Evolutionary conservation across 305 asterid species (phyloP).

Genomic region (Rubia tinctorum): DNA sequence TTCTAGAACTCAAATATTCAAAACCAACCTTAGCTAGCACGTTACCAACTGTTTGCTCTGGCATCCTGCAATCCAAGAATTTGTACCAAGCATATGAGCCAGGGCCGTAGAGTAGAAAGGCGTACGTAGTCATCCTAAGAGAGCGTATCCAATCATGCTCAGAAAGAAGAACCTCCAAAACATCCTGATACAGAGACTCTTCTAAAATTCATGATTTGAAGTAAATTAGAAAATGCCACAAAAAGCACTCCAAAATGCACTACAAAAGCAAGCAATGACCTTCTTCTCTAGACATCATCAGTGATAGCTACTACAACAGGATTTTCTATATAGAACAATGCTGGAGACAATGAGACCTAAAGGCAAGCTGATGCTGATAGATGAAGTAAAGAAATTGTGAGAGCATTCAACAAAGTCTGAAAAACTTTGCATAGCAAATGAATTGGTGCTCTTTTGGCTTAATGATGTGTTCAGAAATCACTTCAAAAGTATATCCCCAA

Average conservation of each 20-base stretch:
- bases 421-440: not conserved
- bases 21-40: conserved; percentile 52
- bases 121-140: conserved; percentile 82
- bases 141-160: conserved; percentile 84
- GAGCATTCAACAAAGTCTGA: not conserved
- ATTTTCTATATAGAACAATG: not conserved
- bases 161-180: conserved; percentile 36
- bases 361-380: not conserved
- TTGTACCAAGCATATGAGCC: conserved; percentile 94
- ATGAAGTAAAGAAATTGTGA: not conserved
- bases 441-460: not conserved
- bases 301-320: not conserved
- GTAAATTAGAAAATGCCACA: not conserved
- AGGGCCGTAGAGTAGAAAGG: conserved; percentile 83
- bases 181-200: conserved; percentile 43
- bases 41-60: conserved; percentile 60
- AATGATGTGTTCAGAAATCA: not conserved
- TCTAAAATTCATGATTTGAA: not conserved
- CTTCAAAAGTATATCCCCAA: not conserved
- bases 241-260: not conserved
- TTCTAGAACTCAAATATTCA: not conserved
- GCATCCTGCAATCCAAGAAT: conserved; percentile 71
- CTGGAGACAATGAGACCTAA: not conserved
- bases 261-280: not conserved
- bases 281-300: not conserved